These are phyloP conservation scores for Nicotiana rustica DNA, from an alignment of 305 asterid genomes.

Conservation along the genomic window DNA sequence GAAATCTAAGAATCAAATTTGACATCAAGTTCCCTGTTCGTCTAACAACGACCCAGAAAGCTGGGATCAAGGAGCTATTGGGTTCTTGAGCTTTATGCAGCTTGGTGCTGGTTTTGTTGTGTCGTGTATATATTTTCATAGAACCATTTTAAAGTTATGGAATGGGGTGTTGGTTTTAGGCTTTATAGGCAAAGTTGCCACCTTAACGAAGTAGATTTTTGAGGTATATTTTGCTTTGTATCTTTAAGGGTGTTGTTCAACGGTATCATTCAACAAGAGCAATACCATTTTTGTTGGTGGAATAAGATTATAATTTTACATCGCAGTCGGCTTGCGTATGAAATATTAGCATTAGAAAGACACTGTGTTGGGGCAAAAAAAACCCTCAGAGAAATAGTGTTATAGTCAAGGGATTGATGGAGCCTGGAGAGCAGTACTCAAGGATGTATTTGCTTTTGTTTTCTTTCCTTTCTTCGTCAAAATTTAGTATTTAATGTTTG, in stretches of 20 bases:
- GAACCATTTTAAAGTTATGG: slow-evolving; percentile 16
- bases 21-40: slow-evolving; percentile 49
- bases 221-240: not conserved
- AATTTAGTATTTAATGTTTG: too few relatives aligned
- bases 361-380: too few relatives aligned
- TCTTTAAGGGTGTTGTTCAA: not conserved
- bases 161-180: slow-evolving; percentile 10
- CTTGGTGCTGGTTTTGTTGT: slow-evolving; percentile 15
- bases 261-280: slow-evolving; percentile 7
- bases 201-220: not conserved
- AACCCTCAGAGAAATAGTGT: too few relatives aligned
- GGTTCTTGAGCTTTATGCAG: slow-evolving; percentile 37
- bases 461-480: too few relatives aligned
- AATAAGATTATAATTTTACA: not conserved
- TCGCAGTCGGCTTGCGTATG: too few relatives aligned
- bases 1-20: slow-evolving; percentile 48
- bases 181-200: not conserved
- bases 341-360: too few relatives aligned
- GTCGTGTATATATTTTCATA: slow-evolving; percentile 20
- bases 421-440: too few relatives aligned
- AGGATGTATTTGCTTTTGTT: too few relatives aligned
- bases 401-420: too few relatives aligned
- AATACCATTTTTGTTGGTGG: not conserved
- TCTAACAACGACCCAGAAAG: slow-evolving; percentile 43
- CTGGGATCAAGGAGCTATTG: slow-evolving; percentile 44